These are phyloP conservation scores for Dictyostelium intermedium DNA, from an alignment of 78 protist genomes.

Conservation along the genomic window DNA sequence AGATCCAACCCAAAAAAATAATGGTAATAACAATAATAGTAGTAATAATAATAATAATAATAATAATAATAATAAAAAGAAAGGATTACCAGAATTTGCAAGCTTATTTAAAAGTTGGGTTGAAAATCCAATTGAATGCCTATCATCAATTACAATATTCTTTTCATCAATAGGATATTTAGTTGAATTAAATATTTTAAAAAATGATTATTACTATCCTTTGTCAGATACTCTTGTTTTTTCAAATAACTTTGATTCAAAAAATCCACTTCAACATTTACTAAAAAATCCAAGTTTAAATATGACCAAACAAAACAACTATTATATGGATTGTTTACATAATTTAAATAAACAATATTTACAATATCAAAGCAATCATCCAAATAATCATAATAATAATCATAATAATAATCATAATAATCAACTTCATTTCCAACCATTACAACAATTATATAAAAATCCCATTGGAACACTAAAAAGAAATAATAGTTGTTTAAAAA, in stretches of 20 bases:
- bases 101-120: slow-evolving; percentile 1
- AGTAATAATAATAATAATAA: not conserved
- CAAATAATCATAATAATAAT: not conserved
- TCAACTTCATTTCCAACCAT: not conserved
- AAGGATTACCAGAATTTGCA: not conserved
- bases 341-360: not conserved
- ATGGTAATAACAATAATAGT: not conserved
- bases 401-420: not conserved
- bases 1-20: not conserved
- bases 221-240: not conserved
- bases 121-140: not conserved
- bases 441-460: not conserved
- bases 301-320: not conserved
- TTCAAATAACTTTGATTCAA: not conserved
- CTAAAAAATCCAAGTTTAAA: not conserved
- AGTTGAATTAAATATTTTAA: slow-evolving; percentile 4
- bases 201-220: slow-evolving; percentile 21
- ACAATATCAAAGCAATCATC: not conserved
- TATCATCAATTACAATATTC: slow-evolving; percentile 8
- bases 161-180: slow-evolving; percentile 58
- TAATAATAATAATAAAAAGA: slow-evolving; percentile 6
- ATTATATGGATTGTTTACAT: not conserved
- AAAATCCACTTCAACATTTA: not conserved
- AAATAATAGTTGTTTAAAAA: not conserved
- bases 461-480: not conserved